Percentiles rank a stretch among this genome's conserved stretches.
Conservation (phyloP, 441 rosid genomes). For the Populus hybrid region DNA sequence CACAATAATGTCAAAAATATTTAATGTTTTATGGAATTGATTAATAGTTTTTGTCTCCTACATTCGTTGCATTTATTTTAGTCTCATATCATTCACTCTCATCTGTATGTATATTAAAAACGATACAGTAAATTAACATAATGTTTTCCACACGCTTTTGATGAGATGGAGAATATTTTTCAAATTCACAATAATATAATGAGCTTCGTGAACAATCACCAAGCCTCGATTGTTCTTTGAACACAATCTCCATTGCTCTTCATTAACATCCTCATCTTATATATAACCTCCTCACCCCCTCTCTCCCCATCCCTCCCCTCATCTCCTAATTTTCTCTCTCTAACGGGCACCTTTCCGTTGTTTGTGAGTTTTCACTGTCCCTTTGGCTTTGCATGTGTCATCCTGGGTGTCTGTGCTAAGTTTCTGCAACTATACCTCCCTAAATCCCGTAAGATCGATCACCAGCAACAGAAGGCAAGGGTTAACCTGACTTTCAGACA, state of each 20-base stretch:
- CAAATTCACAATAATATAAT: neutral
- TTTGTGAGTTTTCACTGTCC: neutral
- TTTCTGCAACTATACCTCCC: constrained; percentile 2
- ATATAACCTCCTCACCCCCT: neutral
- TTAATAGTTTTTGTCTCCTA: too few species aligned
- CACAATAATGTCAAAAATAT: too few species aligned
- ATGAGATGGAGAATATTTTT: too few species aligned
- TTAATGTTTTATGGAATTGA: too few species aligned
- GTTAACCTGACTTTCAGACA: constrained; percentile 13
- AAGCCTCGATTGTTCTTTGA: neutral
- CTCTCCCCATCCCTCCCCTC: constrained; percentile 7
- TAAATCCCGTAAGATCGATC: constrained; percentile 18
- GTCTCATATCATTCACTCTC: too few species aligned
- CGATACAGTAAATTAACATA: too few species aligned
- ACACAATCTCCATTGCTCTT: neutral
- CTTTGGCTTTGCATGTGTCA: neutral
- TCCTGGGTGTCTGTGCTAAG: constrained; percentile 24
- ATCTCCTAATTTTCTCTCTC: neutral
- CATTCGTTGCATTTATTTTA: too few species aligned
- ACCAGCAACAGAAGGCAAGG: constrained; percentile 34
- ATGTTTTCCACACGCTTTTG: too few species aligned
- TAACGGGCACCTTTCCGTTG: neutral
- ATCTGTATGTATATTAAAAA: too few species aligned
- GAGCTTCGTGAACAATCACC: neutral
- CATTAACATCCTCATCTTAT: neutral